phyloP scores from a whole-genome alignment of 2,329 filamentous ascomycete species.

The Pyrenochaeta sp. region DNA sequence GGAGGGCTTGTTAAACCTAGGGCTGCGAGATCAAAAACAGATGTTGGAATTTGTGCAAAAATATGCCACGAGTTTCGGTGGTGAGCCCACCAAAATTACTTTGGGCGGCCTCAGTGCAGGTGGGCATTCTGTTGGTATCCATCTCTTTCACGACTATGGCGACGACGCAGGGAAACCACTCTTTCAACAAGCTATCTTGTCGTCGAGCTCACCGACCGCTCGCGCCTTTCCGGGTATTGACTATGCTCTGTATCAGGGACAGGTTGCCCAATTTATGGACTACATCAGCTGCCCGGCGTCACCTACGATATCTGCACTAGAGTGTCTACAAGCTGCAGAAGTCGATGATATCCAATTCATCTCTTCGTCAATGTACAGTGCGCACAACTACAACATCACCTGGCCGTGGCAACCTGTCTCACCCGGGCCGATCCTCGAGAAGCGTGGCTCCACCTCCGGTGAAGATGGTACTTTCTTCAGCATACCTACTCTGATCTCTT shows the following conservation, averaged over 20 bases:
- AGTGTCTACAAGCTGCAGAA: constrained; percentile 52
- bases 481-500: constrained; percentile 44
- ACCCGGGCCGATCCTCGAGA: constrained; percentile 57
- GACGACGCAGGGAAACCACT: constrained; percentile 37
- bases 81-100: constrained; percentile 51
- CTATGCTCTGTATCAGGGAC: constrained; percentile 39
- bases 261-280: constrained; percentile 43
- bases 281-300: constrained; percentile 35
- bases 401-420: constrained; percentile 62
- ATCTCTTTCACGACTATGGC: constrained; percentile 49
- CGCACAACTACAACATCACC: constrained; percentile 52
- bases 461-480: constrained; percentile 46
- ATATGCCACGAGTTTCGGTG: constrained; percentile 50
- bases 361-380: constrained; percentile 51
- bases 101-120: constrained; percentile 54
- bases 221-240: constrained; percentile 45
- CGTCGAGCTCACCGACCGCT: constrained; percentile 47
- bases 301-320: constrained; percentile 41
- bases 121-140: constrained; percentile 46
- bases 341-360: constrained; percentile 50
- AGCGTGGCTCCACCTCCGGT: constrained; percentile 53
- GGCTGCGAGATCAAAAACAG: constrained; percentile 39
- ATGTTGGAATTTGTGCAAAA: constrained; percentile 51
- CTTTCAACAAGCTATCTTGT: constrained; percentile 44
- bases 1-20: constrained; percentile 45